Evolutionary conservation across 1,284 basidiomycete species (phyloP), one percentile per base, ranked within the genome.

Genomic region (Anthracocystis setariae): DNA sequence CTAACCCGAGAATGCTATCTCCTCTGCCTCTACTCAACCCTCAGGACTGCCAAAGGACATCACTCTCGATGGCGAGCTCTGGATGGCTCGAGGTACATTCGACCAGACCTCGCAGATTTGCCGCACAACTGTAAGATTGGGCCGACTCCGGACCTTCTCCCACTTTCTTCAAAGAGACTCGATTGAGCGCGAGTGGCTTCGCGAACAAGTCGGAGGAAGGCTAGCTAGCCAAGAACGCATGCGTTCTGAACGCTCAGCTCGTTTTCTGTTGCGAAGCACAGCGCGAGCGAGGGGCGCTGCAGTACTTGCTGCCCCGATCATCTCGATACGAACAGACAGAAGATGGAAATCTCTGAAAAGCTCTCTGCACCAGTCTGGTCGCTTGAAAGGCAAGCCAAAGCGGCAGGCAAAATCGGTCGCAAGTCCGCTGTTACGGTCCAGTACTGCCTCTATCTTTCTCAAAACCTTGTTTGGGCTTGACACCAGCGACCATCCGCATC

Each of bases 21-120:
- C 25, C 4, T 37, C 9, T 15, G 15, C 9, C 12, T 15, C 3
- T 24, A 5, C 46, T 48, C 12, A 29, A 32, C 21, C 25, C 3
- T 9, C 68, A 89, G 88, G 86, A 51, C 84, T 90, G 3, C 89
- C 89, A 0, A 86, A 85, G 48, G 86, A 88, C 58, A 77, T 87
- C 12, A 87, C 87, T 0, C 85, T 90, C 3, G 88, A 89, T 60
- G 88, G 88, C 23, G 88, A 89, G 57, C 79, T 83, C 10, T 79
- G 77, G 77, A 77, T 77, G 46, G 45, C 52, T 9, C 71, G 77
- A 40, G 76, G 72, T 18, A 46, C 66, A 5, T 79, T 79, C 43
- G 73, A 77, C 21, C 58, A 66, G 39, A 76, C 71, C 27, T 74
- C 60, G 21, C 56, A 53, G 29, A 49, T 73, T 21, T 72, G 70